These are phyloP conservation scores for Trichoderma simmonsii DNA, from an alignment of 2,329 filamentous ascomycete species.

Conservation along the genomic window DNA sequence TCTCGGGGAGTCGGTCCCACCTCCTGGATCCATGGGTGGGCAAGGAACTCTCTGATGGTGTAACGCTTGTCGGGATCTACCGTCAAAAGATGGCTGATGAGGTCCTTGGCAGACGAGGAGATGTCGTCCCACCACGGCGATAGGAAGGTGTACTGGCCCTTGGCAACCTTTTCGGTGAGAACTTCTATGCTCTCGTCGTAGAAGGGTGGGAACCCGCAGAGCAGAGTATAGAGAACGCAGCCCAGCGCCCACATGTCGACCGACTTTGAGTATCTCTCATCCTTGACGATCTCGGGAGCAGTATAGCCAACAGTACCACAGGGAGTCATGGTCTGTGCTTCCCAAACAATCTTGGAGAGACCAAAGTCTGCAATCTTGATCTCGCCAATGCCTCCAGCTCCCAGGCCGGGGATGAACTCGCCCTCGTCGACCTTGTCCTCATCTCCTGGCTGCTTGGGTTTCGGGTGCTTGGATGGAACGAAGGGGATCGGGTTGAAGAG, in stretches of 20 bases:
- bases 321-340: constrained; percentile 97
- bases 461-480: constrained; percentile 73
- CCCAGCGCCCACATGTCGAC: constrained; percentile 99
- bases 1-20: constrained; percentile 56
- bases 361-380: constrained; percentile 99
- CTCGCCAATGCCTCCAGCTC: constrained; percentile 83
- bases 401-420: constrained; percentile 78
- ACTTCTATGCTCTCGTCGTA: constrained; percentile 98
- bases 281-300: constrained; percentile 97
- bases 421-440: constrained; percentile 98
- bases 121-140: constrained; percentile 99
- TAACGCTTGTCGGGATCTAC: constrained; percentile 95
- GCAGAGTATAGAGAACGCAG: constrained; percentile 92
- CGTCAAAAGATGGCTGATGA: constrained; percentile 88
- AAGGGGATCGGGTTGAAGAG: constrained; percentile 86
- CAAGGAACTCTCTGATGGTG: constrained; percentile 86
- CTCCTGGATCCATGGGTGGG: constrained; percentile 87
- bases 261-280: constrained; percentile 96
- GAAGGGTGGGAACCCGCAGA: constrained; percentile 97
- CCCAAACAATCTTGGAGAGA: constrained; percentile 97
- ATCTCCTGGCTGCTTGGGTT: constrained; percentile 80
- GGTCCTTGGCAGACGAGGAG: constrained; percentile 87
- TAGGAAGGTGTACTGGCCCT: constrained; percentile 94
- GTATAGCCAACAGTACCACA: constrained; percentile 98
- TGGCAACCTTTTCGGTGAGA: constrained; percentile 94